A percentile compares a stretch with the other conserved stretches of the same genome.
phyloP scores from a whole-genome alignment of 1,284 basidiomycete species.

The Coniophora puteana region DNA sequence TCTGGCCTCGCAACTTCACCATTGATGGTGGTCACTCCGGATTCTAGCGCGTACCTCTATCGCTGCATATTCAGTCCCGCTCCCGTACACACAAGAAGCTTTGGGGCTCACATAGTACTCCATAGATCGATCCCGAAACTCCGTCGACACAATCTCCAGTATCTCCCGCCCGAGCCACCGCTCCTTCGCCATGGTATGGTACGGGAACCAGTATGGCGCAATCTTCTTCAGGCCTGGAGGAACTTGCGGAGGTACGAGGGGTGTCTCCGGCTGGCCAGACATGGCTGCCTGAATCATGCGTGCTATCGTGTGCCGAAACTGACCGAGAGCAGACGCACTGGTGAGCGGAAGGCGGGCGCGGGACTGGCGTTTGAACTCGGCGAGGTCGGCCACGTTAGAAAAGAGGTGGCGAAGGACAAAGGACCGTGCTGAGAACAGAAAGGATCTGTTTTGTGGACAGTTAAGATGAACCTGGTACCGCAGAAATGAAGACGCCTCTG shows the following conservation, averaged over 20 bases:
- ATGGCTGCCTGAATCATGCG: constrained; percentile 48
- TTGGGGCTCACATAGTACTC: constrained; percentile 81
- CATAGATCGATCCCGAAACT: constrained; percentile 87
- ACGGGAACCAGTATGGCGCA: constrained; percentile 77
- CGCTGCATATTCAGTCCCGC: constrained; percentile 8
- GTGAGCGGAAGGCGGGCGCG: constrained; percentile 42
- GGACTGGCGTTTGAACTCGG: constrained; percentile 21
- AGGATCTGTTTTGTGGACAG: too few relatives aligned
- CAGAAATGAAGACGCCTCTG: too few relatives aligned
- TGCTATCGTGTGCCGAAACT: constrained; percentile 50
- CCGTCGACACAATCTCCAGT: constrained; percentile 82
- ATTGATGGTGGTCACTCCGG: constrained; percentile 94
- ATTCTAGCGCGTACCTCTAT: constrained; percentile 86
- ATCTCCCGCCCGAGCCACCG: constrained; percentile 86
- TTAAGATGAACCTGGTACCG: too few relatives aligned
- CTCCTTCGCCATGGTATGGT: constrained; percentile 90
- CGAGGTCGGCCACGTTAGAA: constrained; percentile 24
- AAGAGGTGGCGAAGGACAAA: not conserved
- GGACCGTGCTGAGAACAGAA: too few relatives aligned
- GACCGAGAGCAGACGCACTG: constrained; percentile 40
- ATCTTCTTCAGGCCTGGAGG: constrained; percentile 62
- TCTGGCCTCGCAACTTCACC: constrained; percentile 79
- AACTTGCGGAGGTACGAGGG: constrained; percentile 17
- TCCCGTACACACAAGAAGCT: constrained; percentile 1
- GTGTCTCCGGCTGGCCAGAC: constrained; percentile 24